Conservation (phyloP, 2,329 filamentous ascomycete species). For the Nemania sp. region DNA sequence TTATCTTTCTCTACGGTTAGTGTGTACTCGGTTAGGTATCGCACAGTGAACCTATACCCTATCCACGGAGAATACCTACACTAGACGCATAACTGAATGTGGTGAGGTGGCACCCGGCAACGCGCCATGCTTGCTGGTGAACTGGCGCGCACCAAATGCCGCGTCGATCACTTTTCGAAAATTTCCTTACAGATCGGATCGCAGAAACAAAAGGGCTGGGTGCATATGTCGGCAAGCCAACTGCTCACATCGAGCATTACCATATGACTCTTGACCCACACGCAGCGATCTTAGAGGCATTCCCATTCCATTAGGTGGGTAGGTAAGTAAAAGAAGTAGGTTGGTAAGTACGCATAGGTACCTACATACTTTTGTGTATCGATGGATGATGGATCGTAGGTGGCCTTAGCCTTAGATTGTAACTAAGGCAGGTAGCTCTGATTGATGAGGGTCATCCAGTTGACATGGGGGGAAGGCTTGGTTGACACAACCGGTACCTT, state of each 20-base stretch:
- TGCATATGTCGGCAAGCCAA: constrained; percentile 31
- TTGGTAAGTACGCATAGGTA: neutral
- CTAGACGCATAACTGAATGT: constrained; percentile 31
- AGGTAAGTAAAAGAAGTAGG: no score
- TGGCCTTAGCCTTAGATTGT: no score
- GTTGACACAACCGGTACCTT: constrained; percentile 25
- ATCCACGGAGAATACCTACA: no score
- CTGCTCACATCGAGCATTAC: constrained; percentile 24
- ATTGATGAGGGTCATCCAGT: neutral
- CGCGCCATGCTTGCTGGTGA: neutral
- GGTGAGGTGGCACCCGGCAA: no score
- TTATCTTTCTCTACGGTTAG: no score
- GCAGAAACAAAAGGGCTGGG: constrained; percentile 26
- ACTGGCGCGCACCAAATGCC: constrained; percentile 39
- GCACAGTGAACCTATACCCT: neutral
- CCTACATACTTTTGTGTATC: neutral
- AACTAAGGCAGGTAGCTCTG: neutral
- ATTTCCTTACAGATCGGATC: constrained; percentile 20
- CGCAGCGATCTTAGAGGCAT: neutral
- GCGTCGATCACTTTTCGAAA: constrained; percentile 38
- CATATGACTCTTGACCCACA: constrained; percentile 31
- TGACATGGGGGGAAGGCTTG: constrained; percentile 14
- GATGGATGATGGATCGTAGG: constrained; percentile 1
- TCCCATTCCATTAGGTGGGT: neutral
- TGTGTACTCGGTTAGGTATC: constrained; percentile 30